Evolutionary conservation across 2,329 filamentous ascomycete species (phyloP).

Genomic region (Dothidotthia symphoricarpi): DNA sequence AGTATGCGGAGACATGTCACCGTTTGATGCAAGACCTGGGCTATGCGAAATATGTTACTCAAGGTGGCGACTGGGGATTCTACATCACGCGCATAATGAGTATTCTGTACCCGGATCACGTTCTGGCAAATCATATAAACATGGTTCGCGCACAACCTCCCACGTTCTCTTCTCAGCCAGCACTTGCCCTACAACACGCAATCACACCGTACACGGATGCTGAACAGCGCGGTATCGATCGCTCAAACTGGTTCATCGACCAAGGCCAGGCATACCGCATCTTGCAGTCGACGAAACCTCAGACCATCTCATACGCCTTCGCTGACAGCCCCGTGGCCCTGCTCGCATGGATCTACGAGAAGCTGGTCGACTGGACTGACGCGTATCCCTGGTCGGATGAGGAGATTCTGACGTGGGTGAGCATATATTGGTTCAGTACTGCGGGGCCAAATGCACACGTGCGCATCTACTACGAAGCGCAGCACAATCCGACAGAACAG

Average conservation of each 20-base stretch:
- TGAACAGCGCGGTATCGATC: conserved; percentile 54
- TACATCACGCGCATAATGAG: conserved; percentile 63
- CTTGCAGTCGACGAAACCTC: conserved; percentile 66
- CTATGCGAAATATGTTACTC: conserved; percentile 56
- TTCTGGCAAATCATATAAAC: conserved; percentile 63
- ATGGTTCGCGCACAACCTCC: conserved; percentile 49
- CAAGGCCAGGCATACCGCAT: conserved; percentile 61
- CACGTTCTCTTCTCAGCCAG: conserved; percentile 50
- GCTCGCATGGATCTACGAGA: conserved; percentile 79
- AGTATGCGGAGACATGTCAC: conserved; percentile 65
- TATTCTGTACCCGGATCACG: conserved; percentile 56
- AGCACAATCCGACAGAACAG: conserved; percentile 41
- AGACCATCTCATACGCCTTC: conserved; percentile 69
- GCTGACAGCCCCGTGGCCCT: conserved; percentile 68
- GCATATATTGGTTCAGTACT: conserved; percentile 68
- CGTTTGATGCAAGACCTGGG: conserved; percentile 68
- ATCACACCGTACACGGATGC: conserved; percentile 54
- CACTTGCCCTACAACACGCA: conserved; percentile 57
- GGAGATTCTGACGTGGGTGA: conserved; percentile 72
- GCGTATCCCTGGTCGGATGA: conserved; percentile 71
- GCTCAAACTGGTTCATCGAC: conserved; percentile 57
- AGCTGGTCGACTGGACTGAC: conserved; percentile 75
- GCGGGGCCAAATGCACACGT: conserved; percentile 67
- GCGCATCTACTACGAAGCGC: conserved; percentile 70
- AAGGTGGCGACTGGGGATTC: conserved; percentile 72